These are phyloP conservation scores for Oryza meyeriana DNA, from an alignment of 176 grass and related monocot species.

Conservation along the genomic window DNA sequence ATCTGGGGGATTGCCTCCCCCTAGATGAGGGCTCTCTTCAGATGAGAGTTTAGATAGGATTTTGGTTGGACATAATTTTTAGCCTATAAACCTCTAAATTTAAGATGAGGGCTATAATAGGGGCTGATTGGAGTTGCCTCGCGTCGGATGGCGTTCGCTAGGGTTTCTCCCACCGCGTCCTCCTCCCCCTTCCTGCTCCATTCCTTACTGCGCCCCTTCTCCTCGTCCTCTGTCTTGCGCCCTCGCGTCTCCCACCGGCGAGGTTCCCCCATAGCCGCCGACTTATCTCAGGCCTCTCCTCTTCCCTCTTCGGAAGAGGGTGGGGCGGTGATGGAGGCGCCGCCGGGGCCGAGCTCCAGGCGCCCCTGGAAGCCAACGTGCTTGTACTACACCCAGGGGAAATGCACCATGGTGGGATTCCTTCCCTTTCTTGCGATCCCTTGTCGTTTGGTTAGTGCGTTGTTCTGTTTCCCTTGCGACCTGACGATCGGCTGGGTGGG, in stretches of 20 bases:
- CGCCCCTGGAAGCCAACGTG: conserved; percentile 78
- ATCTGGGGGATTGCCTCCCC: no score
- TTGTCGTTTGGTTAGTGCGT: not conserved
- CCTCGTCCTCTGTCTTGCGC: not conserved
- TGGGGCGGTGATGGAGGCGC: conserved; percentile 13
- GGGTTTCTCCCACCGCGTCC: conserved; percentile 32
- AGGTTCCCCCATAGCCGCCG: conserved; percentile 9
- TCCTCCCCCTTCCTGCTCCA: conserved; percentile 13
- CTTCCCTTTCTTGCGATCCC: not conserved
- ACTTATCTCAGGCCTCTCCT: conserved; percentile 13
- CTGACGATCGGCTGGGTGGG: not conserved
- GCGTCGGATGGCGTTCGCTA: conserved; percentile 41
- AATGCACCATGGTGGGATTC: conserved; percentile 65
- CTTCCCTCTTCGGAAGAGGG: not conserved
- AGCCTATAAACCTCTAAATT: no score
- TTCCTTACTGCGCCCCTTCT: conserved; percentile 29
- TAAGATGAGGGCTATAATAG: no score
- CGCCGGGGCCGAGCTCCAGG: conserved; percentile 7
- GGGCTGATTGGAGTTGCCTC: not conserved
- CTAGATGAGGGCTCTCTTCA: no score
- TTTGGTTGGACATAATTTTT: no score
- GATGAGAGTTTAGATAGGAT: no score
- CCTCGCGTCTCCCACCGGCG: conserved; percentile 2
- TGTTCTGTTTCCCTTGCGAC: not conserved
- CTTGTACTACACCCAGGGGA: conserved; percentile 84